These are phyloP conservation scores for Arthrobotrys pseudoclavata DNA, from an alignment of 2,329 filamentous ascomycete genomes.

Conservation along the genomic window DNA sequence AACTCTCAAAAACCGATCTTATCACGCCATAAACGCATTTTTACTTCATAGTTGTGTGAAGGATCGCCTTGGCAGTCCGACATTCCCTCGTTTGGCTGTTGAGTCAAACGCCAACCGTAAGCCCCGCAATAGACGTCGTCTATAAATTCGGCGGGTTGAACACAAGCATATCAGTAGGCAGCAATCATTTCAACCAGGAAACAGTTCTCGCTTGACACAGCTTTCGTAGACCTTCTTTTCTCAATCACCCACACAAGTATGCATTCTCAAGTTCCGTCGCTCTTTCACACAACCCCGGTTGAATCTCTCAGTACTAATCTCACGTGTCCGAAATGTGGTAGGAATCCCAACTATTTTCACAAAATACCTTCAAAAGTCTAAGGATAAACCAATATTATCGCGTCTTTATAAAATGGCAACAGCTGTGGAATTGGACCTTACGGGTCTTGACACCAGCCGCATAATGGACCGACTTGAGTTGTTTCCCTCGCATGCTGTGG, in stretches of 20 bases:
- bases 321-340: conserved; percentile 35
- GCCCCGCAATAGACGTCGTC: conserved; percentile 21
- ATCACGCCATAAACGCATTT: background rate
- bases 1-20: background rate
- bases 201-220: conserved; percentile 6
- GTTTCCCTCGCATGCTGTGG: conserved; percentile 14
- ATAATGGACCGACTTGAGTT: conserved; percentile 28
- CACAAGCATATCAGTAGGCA: background rate
- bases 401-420: conserved; percentile 49
- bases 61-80: conserved; percentile 59
- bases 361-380: conserved; percentile 4
- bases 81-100: conserved; percentile 33
- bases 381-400: conserved; percentile 17
- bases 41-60: conserved; percentile 26
- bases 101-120: conserved; percentile 34
- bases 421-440: conserved; percentile 46
- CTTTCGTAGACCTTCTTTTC: background rate
- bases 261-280: conserved; percentile 38
- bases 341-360: conserved; percentile 8
- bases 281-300: conserved; percentile 27
- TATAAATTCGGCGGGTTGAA: conserved; percentile 33
- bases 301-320: conserved; percentile 40
- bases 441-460: conserved; percentile 48
- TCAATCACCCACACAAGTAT: conserved; percentile 30
- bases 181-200: background rate